phyloP scores from a whole-genome alignment of 805 yeast genomes.

The Pichia californica region DNA sequence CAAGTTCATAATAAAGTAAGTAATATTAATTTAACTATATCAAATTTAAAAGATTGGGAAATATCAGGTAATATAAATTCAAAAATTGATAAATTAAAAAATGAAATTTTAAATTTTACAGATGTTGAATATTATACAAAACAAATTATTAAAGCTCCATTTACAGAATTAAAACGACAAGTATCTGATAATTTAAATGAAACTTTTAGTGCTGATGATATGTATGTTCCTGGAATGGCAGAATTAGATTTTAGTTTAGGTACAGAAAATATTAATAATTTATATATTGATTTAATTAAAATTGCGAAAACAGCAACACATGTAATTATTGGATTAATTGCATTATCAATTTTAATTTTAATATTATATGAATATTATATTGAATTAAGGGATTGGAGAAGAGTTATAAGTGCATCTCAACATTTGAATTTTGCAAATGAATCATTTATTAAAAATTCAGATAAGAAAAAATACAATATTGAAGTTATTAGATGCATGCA shows the following conservation, averaged over 20 bases:
- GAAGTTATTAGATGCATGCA: constrained; percentile 24
- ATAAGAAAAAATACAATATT: constrained; percentile 15
- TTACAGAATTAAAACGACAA: constrained; percentile 38
- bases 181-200: constrained; percentile 24
- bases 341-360: constrained; percentile 34
- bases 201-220: constrained; percentile 18
- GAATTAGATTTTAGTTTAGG: constrained; percentile 35
- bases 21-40: constrained; percentile 53
- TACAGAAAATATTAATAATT: constrained; percentile 32
- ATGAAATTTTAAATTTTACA: constrained; percentile 58
- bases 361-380: constrained; percentile 38
- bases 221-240: constrained; percentile 37
- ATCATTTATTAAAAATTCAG: constrained; percentile 9
- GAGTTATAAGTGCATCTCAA: constrained; percentile 31
- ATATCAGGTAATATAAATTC: constrained; percentile 62
- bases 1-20: constrained; percentile 30
- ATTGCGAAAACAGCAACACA: constrained; percentile 32
- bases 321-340: constrained; percentile 33
- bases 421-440: constrained; percentile 16
- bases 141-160: constrained; percentile 51
- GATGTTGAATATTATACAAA: constrained; percentile 56
- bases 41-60: constrained; percentile 46
- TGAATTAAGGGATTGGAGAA: constrained; percentile 45
- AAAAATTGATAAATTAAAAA: constrained; percentile 45
- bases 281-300: constrained; percentile 29